phyloP scores from a whole-genome alignment of 371 early-diverging fungal genomes.

The Scutellospora calospora region DNA sequence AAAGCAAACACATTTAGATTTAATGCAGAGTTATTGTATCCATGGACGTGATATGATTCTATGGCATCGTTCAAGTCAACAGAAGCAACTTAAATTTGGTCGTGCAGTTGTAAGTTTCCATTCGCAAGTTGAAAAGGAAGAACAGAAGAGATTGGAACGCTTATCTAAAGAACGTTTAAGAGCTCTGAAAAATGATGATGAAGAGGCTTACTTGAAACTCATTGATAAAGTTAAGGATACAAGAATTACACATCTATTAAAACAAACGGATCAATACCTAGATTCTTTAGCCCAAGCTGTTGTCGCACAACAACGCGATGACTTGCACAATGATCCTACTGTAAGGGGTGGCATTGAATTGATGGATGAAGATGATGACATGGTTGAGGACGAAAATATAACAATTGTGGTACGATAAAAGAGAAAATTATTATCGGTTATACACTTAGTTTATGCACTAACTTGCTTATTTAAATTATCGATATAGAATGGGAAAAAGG shows the following conservation, averaged over 20 bases:
- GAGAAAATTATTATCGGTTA: neutral
- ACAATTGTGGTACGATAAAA: neutral
- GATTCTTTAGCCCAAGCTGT: slow-evolving; percentile 82
- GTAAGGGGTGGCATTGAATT: slow-evolving; percentile 54
- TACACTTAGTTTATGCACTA: neutral
- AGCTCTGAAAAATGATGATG: slow-evolving; percentile 93
- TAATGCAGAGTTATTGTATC: slow-evolving; percentile 72
- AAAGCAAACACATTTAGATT: slow-evolving; percentile 82
- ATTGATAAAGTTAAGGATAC: slow-evolving; percentile 95
- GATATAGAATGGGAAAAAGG: slow-evolving; percentile 59
- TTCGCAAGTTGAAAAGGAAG: slow-evolving; percentile 86
- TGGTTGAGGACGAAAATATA: neutral
- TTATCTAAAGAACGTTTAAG: slow-evolving; percentile 91
- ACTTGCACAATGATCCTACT: slow-evolving; percentile 55
- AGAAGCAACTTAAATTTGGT: slow-evolving; percentile 77
- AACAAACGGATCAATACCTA: slow-evolving; percentile 90
- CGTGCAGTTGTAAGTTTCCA: slow-evolving; percentile 81
- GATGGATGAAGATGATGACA: slow-evolving; percentile 48
- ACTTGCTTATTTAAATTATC: neutral
- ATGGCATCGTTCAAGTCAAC: slow-evolving; percentile 77
- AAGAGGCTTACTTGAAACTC: slow-evolving; percentile 93
- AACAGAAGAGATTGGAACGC: slow-evolving; percentile 83
- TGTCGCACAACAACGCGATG: slow-evolving; percentile 78
- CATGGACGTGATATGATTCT: slow-evolving; percentile 79
- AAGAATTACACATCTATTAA: slow-evolving; percentile 86